Conservation (phyloP, 805 yeast genomes). For the Diddensiella transvaalensis region DNA sequence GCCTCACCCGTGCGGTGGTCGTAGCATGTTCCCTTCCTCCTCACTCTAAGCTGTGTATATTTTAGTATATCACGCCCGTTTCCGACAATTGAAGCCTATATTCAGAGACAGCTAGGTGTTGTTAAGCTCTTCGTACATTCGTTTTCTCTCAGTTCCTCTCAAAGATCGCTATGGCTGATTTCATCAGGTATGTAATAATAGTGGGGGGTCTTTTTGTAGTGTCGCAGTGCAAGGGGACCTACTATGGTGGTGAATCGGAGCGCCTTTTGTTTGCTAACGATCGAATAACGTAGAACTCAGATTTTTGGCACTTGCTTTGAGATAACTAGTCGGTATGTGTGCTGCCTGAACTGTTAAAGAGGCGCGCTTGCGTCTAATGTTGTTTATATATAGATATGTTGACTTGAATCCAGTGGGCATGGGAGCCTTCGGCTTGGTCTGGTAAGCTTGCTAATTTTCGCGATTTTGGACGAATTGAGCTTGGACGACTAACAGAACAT, state of each 20-base stretch:
- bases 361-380: background rate
- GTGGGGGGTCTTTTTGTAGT: background rate
- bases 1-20: too few species aligned
- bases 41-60: too few species aligned
- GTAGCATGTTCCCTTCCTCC: too few species aligned
- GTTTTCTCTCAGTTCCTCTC: too few species aligned
- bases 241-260: too few species aligned
- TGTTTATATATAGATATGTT: constrained; percentile 54
- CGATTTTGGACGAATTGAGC: too few species aligned
- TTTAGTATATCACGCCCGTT: too few species aligned
- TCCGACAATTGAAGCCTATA: too few species aligned
- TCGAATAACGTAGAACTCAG: constrained; percentile 69
- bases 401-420: constrained; percentile 97
- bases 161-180: constrained; percentile 33
- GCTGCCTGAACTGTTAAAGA: constrained; percentile 19
- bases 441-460: constrained; percentile 37
- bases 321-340: constrained; percentile 55
- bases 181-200: constrained; percentile 29
- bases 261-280: too few species aligned
- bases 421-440: constrained; percentile 99
- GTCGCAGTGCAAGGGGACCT: too few species aligned
- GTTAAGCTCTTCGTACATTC: too few species aligned
- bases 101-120: too few species aligned
- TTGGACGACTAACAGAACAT: background rate
- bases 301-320: constrained; percentile 95